Conservation (phyloP, 148 eudicot genomes). For the Polygonum maritimum region DNA sequence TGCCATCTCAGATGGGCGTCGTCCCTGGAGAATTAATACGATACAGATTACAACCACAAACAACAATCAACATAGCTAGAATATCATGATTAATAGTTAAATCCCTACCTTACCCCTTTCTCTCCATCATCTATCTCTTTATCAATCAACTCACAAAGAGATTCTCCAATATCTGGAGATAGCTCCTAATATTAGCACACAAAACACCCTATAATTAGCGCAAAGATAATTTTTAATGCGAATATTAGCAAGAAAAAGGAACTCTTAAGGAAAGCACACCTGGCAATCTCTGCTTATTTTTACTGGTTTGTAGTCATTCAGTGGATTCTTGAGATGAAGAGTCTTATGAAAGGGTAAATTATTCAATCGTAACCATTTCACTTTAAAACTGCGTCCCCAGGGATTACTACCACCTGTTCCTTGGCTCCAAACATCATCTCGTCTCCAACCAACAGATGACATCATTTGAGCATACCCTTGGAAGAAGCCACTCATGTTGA, state of each 20-base stretch:
- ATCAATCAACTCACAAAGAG: constrained; percentile 79
- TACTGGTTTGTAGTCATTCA: constrained; percentile 80
- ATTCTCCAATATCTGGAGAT: constrained; percentile 71
- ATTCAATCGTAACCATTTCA: constrained; percentile 65
- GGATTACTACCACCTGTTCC: constrained; percentile 57
- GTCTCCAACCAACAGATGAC: constrained; percentile 70
- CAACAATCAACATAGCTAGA: constrained; percentile 7
- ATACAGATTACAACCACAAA: constrained; percentile 13
- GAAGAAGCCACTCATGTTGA: constrained; percentile 87
- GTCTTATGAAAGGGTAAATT: constrained; percentile 75
- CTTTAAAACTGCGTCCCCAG: constrained; percentile 78
- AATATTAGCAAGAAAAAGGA: constrained; percentile 8
- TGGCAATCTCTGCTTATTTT: constrained; percentile 94
- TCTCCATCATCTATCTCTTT: constrained; percentile 35
- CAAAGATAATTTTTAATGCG: not conserved
- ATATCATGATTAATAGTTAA: constrained; percentile 5
- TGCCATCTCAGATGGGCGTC: constrained; percentile 25
- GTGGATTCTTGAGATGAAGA: constrained; percentile 77
- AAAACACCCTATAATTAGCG: constrained; percentile 6
- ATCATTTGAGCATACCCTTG: constrained; percentile 92
- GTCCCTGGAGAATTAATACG: constrained; percentile 25
- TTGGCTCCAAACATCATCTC: constrained; percentile 76
- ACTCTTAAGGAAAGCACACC: constrained; percentile 25
- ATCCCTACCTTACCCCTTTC: constrained; percentile 35
- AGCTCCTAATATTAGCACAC: constrained; percentile 51